Conservation (phyloP, 306 rosid genomes). For the Ormosia semicastrata region DNA sequence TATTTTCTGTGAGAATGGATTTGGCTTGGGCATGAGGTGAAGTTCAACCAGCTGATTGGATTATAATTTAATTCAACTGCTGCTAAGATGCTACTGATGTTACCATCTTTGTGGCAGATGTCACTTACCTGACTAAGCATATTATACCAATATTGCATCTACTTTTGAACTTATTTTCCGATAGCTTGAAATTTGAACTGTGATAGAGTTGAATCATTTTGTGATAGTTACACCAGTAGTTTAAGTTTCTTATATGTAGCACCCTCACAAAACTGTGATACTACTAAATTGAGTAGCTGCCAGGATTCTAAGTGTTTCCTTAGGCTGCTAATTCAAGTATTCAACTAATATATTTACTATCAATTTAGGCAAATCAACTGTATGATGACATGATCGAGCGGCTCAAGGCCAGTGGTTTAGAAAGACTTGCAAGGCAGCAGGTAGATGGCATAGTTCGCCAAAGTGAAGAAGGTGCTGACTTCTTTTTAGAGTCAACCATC, state of each 20-base stretch:
- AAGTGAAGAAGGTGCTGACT: slow-evolving; percentile 94
- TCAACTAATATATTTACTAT: slow-evolving; percentile 19
- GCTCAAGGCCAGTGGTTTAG: slow-evolving; percentile 80
- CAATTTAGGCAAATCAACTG: slow-evolving; percentile 74
- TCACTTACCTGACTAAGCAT: neutral
- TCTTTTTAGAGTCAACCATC: slow-evolving; percentile 63
- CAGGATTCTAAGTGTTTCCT: neutral
- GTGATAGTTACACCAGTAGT: slow-evolving; percentile 18
- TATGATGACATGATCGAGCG: slow-evolving; percentile 81
- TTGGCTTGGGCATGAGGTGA: neutral
- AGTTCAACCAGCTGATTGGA: neutral
- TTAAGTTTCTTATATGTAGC: slow-evolving; percentile 1
- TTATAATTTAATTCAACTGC: neutral
- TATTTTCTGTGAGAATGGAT: neutral
- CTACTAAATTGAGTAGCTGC: slow-evolving; percentile 3
- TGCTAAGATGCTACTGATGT: neutral
- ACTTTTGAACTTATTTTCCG: neutral
- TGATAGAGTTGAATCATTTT: neutral
- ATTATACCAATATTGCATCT: neutral
- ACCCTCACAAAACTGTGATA: neutral
- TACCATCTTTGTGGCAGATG: neutral
- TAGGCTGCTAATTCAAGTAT: slow-evolving; percentile 10
- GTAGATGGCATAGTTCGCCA: slow-evolving; percentile 95
- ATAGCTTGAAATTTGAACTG: slow-evolving; percentile 14
- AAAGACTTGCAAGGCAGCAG: slow-evolving; percentile 85